Percentiles rank a stretch among this genome's conserved stretches.
phyloP scores from a whole-genome alignment of 306 rosid species.

The Senna siamea region DNA sequence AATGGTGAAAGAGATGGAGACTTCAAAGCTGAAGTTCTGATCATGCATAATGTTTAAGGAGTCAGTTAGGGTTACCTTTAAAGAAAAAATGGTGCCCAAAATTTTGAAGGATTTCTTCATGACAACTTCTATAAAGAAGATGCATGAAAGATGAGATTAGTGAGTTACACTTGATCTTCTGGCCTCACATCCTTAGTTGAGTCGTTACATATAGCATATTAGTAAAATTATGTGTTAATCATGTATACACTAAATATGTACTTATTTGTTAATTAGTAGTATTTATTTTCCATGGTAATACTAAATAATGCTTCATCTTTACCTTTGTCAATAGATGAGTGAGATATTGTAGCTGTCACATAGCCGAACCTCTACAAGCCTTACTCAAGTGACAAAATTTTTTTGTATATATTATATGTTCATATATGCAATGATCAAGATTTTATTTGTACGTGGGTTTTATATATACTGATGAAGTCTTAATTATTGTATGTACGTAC shows the following conservation, averaged over 20 bases:
- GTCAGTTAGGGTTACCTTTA: constrained; percentile 31
- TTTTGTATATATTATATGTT: no score
- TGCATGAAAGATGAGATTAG: constrained; percentile 27
- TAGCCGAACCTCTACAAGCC: no score
- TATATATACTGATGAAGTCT: no score
- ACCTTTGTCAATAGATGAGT: no score
- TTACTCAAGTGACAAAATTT: no score
- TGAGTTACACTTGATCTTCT: constrained; percentile 21
- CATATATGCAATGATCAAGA: no score
- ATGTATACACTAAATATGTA: neutral
- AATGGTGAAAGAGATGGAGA: constrained; percentile 30
- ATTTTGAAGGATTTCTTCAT: constrained; percentile 36
- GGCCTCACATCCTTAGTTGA: no score
- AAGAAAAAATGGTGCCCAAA: constrained; percentile 29
- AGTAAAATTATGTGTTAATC: neutral
- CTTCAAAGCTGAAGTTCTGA: constrained; percentile 29
- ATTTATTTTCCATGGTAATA: no score
- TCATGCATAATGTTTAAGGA: neutral
- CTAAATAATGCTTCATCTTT: no score
- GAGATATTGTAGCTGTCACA: no score
- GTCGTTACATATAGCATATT: neutral
- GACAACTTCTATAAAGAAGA: constrained; percentile 20
- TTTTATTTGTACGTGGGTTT: no score
- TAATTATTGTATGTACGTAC: no score
- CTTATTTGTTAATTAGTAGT: neutral